Evolutionary conservation across 2,329 filamentous ascomycete species (phyloP), one percentile per base, ranked within the genome.

Genomic region (Ophiostoma sp.): DNA sequence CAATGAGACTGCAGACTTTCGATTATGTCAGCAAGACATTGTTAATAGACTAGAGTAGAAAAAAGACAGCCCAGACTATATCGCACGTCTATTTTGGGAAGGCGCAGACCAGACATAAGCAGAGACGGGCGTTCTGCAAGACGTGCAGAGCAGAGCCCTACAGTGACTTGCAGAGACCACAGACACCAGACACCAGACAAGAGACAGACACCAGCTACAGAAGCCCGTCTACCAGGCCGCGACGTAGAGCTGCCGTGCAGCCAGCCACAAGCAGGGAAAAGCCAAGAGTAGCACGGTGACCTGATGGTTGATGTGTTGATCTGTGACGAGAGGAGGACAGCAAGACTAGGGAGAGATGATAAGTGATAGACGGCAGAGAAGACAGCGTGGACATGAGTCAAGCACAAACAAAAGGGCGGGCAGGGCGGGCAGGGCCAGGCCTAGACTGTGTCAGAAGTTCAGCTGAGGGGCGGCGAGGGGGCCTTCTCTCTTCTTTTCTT

Each of bases 1-100:
- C 48, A 54, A 48, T 20, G 17, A 48, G 4, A 15, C 15, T 7
- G 44, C 17, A 48, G 6, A 48, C 15, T 11, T 2, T 10, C 4
- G 39, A 27, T n/a, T 54, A 54, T 54, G 48, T 54, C 48, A 54
- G 48, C 48, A 54, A 44, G 13, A 2, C 13, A 20, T 6, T 57
- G 20, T 57, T 23, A 31, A 31, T 60, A 60, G 54, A 60, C 8
- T 60, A 44, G 36, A 39, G 10, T 39, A 39, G 36, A 8, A 39
- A 39, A 39, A 8, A 39, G 36, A 39, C 10, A 39, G 10, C 15
- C 17, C 13, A 48, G 15, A 48, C 44, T 48, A 7, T 54, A 23
- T 54, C 20, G 23, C n/a, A 54, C 7, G 54, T 60, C 54, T 60
- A 60, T 60, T 60, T 31, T 60, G 54, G 54, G 54, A 60, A 60